Base-by-base conservation (phyloP, 306 rosid genomes). In the Cicer yamashitae region DNA sequence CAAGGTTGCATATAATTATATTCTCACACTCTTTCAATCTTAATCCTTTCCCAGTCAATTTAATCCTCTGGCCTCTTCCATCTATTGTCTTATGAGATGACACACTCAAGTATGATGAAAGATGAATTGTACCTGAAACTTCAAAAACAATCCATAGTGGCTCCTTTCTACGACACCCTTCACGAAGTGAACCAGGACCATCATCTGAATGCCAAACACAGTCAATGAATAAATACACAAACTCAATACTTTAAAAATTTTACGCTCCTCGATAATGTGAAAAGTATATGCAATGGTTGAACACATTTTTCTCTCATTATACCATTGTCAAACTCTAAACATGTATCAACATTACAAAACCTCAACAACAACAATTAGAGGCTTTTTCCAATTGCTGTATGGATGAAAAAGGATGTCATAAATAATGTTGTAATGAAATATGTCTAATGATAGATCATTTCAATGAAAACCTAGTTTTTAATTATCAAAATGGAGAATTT, bases 11-110 rank as follows among this genome's bases (percentile, higher is more conserved):
- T 8, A 94, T 8, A 53, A 94, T 94, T 8, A 94, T 87, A 65
- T 92, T 93, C 71, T 94, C 93, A 79, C 98, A 92, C 81, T 94
- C 98, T 82, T 94, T 94, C 74, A 94, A 76, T 85, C 98, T 87
- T 86, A 94, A 83, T 3, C 97, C 96, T 56, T 94, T 94, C 68
- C 99, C 96, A 0, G 93, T 87, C 14, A 94, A 71, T 62, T 90
- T 94, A 51, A 94, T 82, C 84, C 82, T 84, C 66, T 89, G 91
- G 41, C 99, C 99, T 7, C 97, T 83, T 39, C 96, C 97, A 79
- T 92, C 97, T 25, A 94, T 77, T n/a, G 98, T 94, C 86, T 89
- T 91, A 66, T 86, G 77, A 6, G 96, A 91, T 0, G 96, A 90
- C 15, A 91, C 93, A 25, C 47, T 86, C 78, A 91, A 61, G 86